A percentile compares a stretch with the other conserved stretches of the same genome.
These are phyloP conservation scores for Anisodus tanguticus DNA, from an alignment of 257 asterid species.

Conservation along the genomic window DNA sequence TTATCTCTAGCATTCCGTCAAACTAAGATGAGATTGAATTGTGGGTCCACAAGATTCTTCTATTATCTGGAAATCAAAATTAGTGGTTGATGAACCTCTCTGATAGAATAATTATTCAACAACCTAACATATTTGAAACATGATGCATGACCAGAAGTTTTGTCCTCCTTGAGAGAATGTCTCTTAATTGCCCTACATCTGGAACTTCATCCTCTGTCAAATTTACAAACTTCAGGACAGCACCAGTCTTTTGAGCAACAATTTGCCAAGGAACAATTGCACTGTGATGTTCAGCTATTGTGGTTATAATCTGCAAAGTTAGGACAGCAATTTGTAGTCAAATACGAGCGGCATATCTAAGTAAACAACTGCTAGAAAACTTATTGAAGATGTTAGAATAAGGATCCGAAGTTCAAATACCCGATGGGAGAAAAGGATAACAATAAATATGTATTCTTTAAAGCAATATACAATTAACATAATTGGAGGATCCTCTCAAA, in stretches of 20 bases:
- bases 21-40: neutral
- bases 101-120: slow-evolving; percentile 34
- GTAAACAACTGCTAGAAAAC: neutral
- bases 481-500: neutral
- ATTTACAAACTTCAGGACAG: slow-evolving; percentile 65
- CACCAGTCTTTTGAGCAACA: slow-evolving; percentile 98
- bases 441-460: neutral
- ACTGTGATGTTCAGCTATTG: slow-evolving; percentile 98
- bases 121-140: slow-evolving; percentile 88
- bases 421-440: neutral
- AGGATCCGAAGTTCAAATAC: neutral
- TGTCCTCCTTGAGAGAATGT: slow-evolving; percentile 63
- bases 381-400: neutral
- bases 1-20: neutral
- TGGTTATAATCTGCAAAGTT: slow-evolving; percentile 65
- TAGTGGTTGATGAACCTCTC: neutral
- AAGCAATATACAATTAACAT: neutral
- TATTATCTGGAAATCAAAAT: slow-evolving; percentile 2
- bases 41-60: slow-evolving; percentile 16
- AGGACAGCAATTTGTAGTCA: slow-evolving; percentile 22
- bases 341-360: neutral
- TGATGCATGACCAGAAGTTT: slow-evolving; percentile 81
- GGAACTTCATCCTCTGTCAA: slow-evolving; percentile 83
- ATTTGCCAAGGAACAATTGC: slow-evolving; percentile 97
- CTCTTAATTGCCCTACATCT: slow-evolving; percentile 64